Evolutionary conservation across 2,329 filamentous ascomycete genomes (phyloP).

Genomic region (Neurospora sp.): DNA sequence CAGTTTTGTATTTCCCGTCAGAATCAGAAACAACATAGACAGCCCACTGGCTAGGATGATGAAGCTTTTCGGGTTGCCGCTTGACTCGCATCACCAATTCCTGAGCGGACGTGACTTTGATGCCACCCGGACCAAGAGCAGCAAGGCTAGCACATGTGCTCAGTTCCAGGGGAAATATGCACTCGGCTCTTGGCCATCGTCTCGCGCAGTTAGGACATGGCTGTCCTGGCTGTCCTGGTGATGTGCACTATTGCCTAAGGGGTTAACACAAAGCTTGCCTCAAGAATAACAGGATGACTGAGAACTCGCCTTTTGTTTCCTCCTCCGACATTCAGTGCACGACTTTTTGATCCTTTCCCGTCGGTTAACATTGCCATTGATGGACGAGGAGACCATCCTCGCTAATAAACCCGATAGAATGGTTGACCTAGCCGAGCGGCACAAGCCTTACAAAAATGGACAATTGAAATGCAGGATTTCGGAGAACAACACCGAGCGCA

Average conservation of each 20-base stretch:
- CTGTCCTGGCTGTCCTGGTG: background rate
- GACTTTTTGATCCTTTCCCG: background rate
- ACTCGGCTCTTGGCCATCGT: slow-evolving; percentile 5
- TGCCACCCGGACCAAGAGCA: background rate
- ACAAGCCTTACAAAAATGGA: background rate
- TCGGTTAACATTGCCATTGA: background rate
- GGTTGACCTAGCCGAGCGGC: background rate
- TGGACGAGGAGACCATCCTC: background rate
- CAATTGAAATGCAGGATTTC: background rate
- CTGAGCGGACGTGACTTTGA: background rate
- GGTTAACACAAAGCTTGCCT: background rate
- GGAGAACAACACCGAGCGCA: background rate
- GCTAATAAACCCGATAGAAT: background rate
- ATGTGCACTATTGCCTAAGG: too few species aligned
- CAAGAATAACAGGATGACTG: background rate
- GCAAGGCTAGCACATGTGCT: background rate
- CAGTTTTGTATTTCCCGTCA: background rate
- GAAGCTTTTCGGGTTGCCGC: background rate
- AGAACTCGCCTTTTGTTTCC: slow-evolving; percentile 5
- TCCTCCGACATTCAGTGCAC: slow-evolving; percentile 2
- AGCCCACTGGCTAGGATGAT: background rate
- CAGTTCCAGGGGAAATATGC: background rate
- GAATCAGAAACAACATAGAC: background rate
- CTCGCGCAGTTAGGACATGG: slow-evolving; percentile 4
- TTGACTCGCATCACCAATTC: background rate